Base-by-base conservation (phyloP, 2,329 filamentous ascomycete species). In the Penicillium psychrosexuale region DNA sequence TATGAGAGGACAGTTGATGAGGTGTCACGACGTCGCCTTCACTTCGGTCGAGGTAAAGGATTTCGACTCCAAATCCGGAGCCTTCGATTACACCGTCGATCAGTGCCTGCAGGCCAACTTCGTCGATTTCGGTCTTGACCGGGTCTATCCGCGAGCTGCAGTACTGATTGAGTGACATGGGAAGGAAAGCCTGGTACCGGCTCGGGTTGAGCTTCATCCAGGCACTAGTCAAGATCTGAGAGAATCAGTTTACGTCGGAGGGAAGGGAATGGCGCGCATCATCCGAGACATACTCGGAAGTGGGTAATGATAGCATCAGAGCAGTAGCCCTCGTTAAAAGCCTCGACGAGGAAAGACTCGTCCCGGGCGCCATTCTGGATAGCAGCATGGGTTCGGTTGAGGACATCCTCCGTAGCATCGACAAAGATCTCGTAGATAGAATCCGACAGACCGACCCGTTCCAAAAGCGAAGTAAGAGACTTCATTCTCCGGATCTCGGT, bases 21-120 rank as follows among this genome's bases (percentile, higher is more conserved):
- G 73, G 77, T 59, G 70, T 96, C 65, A 91, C 90, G 65, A 89
- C 82, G 44, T 83, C 81, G 17, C 91, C 92, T 43, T 85, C 80
- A 66, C 89, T 96, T 64, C 91, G 85, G 70, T 97, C 94, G 8
- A 99, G 84, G 69, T 97, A 97, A 51, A 91, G 85, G 59, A 97
- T 89, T 69, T 97, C 91, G 19, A 97, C 83, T 5, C 87, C 85
- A 60, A 97, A 84, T 15, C 86, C 85, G 47, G 87, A 86, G 8
- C 88, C 89, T 67, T 90, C 87, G 59, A 97, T 83, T 3, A 97
- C 80, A 27, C 91, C 83, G 60, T 93, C 86, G 58, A 88, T 84
- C 47, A 97, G 78, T 2, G 90, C 84, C 56, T 84, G 84, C 59
- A 97, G 81, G 40, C 90, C 90, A n/a, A 96, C 78, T 65, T 97